phyloP scores from a whole-genome alignment of 208 protist species.

The Trypanosoma melophagium region DNA sequence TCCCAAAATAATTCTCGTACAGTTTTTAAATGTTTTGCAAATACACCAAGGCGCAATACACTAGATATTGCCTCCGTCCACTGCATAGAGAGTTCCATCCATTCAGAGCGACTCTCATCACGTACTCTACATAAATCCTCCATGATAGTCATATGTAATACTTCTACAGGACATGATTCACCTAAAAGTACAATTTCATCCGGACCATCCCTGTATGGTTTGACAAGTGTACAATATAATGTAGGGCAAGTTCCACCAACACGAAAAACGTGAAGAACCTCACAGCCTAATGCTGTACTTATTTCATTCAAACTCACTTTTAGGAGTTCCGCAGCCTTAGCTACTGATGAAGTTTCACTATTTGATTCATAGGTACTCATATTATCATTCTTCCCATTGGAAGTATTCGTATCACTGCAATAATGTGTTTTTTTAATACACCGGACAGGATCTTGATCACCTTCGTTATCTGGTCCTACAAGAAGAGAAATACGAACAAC shows the following conservation, averaged over 20 bases:
- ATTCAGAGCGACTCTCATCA: slow-evolving; percentile 18
- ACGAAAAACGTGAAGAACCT: slow-evolving; percentile 16
- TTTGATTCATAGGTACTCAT: background rate
- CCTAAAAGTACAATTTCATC: slow-evolving; percentile 4
- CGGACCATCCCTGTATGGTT: slow-evolving; percentile 6
- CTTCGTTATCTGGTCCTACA: background rate
- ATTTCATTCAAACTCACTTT: slow-evolving; percentile 8
- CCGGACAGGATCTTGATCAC: background rate
- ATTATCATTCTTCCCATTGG: background rate
- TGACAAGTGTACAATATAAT: slow-evolving; percentile 20
- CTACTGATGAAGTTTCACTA: background rate
- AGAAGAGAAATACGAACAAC: slow-evolving; percentile 14
- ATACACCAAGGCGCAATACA: slow-evolving; percentile 15
- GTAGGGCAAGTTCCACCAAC: slow-evolving; percentile 14
- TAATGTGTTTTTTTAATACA: background rate
- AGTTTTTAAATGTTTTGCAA: slow-evolving; percentile 18
- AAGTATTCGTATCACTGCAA: background rate
- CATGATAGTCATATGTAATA: slow-evolving; percentile 21
- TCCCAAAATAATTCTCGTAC: slow-evolving; percentile 15
- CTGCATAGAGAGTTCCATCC: slow-evolving; percentile 4
- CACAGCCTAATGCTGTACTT: slow-evolving; percentile 5
- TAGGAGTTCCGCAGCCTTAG: background rate
- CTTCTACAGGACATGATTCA: slow-evolving; percentile 11
- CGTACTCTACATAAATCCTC: slow-evolving; percentile 18
- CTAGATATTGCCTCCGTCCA: slow-evolving; percentile 11